A percentile compares a stretch with the other conserved stretches of the same genome.
Evolutionary conservation across 306 rosid species (phyloP).

Genomic region (Trichosanthes truncata): DNA sequence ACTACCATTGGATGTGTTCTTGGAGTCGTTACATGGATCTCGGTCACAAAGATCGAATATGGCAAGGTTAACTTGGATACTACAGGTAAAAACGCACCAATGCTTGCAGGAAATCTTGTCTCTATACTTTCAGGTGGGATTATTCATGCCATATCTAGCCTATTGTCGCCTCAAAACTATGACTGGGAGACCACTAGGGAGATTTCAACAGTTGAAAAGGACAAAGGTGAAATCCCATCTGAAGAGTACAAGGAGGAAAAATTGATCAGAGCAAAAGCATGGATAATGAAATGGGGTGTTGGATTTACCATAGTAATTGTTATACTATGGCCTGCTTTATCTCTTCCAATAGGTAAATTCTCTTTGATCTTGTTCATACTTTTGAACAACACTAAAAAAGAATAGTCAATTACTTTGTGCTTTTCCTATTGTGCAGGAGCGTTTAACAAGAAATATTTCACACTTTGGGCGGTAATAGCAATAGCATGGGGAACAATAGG

Average conservation of each 20-base stretch:
- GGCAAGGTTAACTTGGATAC: slow-evolving; percentile 64
- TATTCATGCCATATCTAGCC: slow-evolving; percentile 53
- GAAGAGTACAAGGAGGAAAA: slow-evolving; percentile 73
- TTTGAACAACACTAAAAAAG: not conserved
- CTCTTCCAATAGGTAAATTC: slow-evolving; percentile 69
- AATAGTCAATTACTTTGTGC: not conserved
- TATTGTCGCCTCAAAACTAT: slow-evolving; percentile 73
- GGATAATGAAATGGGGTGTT: slow-evolving; percentile 85
- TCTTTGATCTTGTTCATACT: not conserved
- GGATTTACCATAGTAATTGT: slow-evolving; percentile 68
- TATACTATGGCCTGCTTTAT: slow-evolving; percentile 74
- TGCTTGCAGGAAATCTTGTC: slow-evolving; percentile 91
- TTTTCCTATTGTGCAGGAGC: slow-evolving; percentile 38
- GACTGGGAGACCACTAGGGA: slow-evolving; percentile 76
- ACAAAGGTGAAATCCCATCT: slow-evolving; percentile 38
- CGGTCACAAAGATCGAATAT: slow-evolving; percentile 52
- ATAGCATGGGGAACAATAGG: slow-evolving; percentile 86
- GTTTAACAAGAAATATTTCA: slow-evolving; percentile 60
- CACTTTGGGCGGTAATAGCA: slow-evolving; percentile 81
- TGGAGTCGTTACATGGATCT: slow-evolving; percentile 70
- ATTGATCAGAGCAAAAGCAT: slow-evolving; percentile 43
- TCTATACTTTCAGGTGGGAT: slow-evolving; percentile 64
- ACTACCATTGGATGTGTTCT: slow-evolving; percentile 57
- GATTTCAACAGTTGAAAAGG: slow-evolving; percentile 79
- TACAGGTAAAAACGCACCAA: slow-evolving; percentile 83